A percentile compares a stretch with the other conserved stretches of the same genome.
Conservation (phyloP, 768 basidiomycete species). For the Lactarius sp. region DNA sequence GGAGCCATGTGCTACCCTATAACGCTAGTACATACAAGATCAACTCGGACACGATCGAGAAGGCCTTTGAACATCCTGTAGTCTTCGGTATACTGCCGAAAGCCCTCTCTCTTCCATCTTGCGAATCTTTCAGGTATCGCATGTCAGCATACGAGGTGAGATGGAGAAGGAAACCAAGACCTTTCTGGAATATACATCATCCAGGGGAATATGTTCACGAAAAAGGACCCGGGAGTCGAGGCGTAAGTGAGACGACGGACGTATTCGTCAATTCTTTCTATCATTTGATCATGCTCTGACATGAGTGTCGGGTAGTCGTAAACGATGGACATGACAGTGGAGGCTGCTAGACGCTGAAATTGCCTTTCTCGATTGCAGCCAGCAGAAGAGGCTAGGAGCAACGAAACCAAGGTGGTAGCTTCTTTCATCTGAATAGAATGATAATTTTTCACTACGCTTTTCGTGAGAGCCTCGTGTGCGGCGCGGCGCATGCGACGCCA, state of each 20-base stretch:
- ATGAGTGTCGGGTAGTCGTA: slow-evolving; percentile 25
- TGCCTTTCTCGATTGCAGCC: slow-evolving; percentile 29
- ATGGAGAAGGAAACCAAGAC: background rate
- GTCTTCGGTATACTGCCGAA: background rate
- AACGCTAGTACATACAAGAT: background rate
- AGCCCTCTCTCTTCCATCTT: slow-evolving; percentile 8
- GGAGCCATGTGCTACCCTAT: background rate
- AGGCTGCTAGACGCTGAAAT: slow-evolving; percentile 29
- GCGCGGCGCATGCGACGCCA: slow-evolving; percentile 35
- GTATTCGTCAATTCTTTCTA: background rate
- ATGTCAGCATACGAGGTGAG: background rate
- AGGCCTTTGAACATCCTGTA: slow-evolving; percentile 5
- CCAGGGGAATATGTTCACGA: slow-evolving; percentile 11
- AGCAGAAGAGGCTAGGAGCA: slow-evolving; percentile 30
- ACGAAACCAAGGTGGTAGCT: slow-evolving; percentile 30
- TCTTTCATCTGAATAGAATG: slow-evolving; percentile 31
- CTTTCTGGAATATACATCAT: slow-evolving; percentile 13
- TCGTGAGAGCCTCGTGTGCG: slow-evolving; percentile 32
- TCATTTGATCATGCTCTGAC: background rate
- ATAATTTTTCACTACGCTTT: slow-evolving; percentile 26
- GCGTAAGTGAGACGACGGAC: background rate
- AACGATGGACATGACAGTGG: slow-evolving; percentile 28
- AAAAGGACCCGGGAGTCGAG: background rate
- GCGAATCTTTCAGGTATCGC: background rate
- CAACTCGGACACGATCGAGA: background rate